phyloP scores from a whole-genome alignment of 1,284 basidiomycete species.

The Ustilago crameri region DNA sequence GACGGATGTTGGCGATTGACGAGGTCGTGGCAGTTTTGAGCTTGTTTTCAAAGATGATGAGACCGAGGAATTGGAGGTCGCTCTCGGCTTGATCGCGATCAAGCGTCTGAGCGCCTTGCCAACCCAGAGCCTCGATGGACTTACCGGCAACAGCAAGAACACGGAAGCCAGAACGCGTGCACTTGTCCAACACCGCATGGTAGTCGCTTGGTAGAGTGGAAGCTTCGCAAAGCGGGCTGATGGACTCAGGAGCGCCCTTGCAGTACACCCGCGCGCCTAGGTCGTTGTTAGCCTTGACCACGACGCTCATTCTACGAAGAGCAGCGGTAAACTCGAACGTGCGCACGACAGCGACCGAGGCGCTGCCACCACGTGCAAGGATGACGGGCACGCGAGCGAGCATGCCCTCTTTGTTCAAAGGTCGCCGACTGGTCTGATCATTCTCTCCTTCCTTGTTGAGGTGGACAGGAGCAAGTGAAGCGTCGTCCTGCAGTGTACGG shows the following conservation, averaged over 20 bases:
- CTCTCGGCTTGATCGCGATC: constrained; percentile 97
- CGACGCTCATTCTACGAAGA: constrained; percentile 93
- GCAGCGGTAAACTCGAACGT: constrained; percentile 97
- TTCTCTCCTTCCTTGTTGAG: constrained; percentile 10
- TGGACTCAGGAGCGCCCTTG: constrained; percentile 98
- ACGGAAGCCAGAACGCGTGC: constrained; percentile 95
- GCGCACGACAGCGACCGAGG: constrained; percentile 81
- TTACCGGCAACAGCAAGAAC: constrained; percentile 99
- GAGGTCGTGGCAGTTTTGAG: constrained; percentile 92
- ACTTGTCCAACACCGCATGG: constrained; percentile 94
- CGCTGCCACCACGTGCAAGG: neutral
- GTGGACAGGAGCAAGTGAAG: constrained; percentile 14
- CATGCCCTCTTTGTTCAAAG: constrained; percentile 25
- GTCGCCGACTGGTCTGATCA: neutral
- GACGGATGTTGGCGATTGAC: constrained; percentile 31
- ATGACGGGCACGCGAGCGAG: constrained; percentile 39
- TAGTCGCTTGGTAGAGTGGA: constrained; percentile 81
- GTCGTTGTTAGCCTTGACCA: constrained; percentile 91
- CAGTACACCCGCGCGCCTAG: constrained; percentile 95
- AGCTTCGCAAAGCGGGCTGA: constrained; percentile 82
- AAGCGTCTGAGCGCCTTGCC: constrained; percentile 97
- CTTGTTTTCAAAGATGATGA: constrained; percentile 99
- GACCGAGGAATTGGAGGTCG: constrained; percentile 87
- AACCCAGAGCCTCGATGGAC: constrained; percentile 89
- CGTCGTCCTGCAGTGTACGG: constrained; percentile 77